Evolutionary conservation across 768 basidiomycete genomes (phyloP).

Genomic region (Favolaschia claudopus): DNA sequence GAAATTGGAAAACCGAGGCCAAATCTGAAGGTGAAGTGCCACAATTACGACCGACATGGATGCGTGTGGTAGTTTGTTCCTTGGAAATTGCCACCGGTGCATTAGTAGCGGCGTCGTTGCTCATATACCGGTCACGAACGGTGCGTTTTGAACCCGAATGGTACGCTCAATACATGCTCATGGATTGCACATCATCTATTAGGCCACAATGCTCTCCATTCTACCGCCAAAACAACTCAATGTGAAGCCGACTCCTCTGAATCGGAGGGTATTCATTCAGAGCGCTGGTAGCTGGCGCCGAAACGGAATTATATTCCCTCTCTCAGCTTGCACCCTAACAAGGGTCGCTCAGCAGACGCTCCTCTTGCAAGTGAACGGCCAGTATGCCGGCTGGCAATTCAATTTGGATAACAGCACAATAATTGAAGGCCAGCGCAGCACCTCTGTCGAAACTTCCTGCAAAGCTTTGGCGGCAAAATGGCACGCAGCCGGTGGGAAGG

Average conservation of each 20-base stretch:
- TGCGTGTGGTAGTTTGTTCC: slow-evolving; percentile 15
- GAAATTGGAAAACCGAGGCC: slow-evolving; percentile 4
- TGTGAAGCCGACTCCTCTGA: neutral
- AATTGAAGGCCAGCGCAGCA: neutral
- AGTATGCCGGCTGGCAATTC: slow-evolving; percentile 18
- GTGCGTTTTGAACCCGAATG: slow-evolving; percentile 9
- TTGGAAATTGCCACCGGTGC: slow-evolving; percentile 17
- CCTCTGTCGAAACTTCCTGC: slow-evolving; percentile 9
- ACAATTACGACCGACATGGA: slow-evolving; percentile 6
- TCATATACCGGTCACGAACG: slow-evolving; percentile 18
- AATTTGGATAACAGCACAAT: slow-evolving; percentile 2
- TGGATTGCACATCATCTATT: neutral
- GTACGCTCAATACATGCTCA: neutral
- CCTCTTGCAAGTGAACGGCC: slow-evolving; percentile 14
- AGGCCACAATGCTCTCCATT: slow-evolving; percentile 15
- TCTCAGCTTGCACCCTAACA: slow-evolving; percentile 22
- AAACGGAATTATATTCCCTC: slow-evolving; percentile 24
- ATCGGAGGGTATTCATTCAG: slow-evolving; percentile 24
- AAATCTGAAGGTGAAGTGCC: neutral
- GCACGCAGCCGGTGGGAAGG: slow-evolving; percentile 17
- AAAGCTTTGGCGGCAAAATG: slow-evolving; percentile 7
- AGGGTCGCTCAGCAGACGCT: slow-evolving; percentile 16
- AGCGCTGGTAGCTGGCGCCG: slow-evolving; percentile 17
- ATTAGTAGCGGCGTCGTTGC: slow-evolving; percentile 4
- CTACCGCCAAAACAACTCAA: slow-evolving; percentile 16